phyloP scores from a whole-genome alignment of 148 eudicot species.

The Nyssa sinensis region DNA sequence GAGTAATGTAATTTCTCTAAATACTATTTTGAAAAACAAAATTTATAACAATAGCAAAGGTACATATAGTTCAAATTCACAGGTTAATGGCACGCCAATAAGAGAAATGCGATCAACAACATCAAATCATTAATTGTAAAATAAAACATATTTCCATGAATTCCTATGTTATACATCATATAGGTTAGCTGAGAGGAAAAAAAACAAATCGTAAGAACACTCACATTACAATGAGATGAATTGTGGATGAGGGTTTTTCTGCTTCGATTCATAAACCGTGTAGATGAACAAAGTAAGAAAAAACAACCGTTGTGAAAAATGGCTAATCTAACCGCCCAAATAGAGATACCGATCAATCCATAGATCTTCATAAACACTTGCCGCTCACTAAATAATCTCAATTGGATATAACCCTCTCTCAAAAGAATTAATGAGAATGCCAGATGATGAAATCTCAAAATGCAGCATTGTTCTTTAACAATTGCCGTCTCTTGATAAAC shows the following conservation, averaged over 20 bases:
- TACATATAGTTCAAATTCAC: background rate
- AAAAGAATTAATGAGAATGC: background rate
- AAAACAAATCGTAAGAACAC: background rate
- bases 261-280: background rate
- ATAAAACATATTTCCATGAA: background rate
- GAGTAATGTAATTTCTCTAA: background rate
- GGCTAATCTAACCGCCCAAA: constrained; percentile 3
- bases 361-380: background rate
- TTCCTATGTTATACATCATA: background rate
- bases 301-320: background rate
- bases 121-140: background rate
- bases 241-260: constrained; percentile 3
- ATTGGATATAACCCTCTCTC: background rate
- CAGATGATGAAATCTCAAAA: background rate
- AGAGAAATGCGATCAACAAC: background rate
- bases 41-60: background rate
- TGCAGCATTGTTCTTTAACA: constrained; percentile 27
- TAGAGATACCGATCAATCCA: background rate
- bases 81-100: background rate
- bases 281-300: background rate
- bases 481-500: constrained; percentile 47
- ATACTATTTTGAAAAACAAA: background rate
- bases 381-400: background rate
- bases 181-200: background rate
- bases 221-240: background rate